Percentiles rank a stretch among this genome's conserved stretches.
phyloP scores from a whole-genome alignment of 441 rosid species.

The Gossypium trilobum region DNA sequence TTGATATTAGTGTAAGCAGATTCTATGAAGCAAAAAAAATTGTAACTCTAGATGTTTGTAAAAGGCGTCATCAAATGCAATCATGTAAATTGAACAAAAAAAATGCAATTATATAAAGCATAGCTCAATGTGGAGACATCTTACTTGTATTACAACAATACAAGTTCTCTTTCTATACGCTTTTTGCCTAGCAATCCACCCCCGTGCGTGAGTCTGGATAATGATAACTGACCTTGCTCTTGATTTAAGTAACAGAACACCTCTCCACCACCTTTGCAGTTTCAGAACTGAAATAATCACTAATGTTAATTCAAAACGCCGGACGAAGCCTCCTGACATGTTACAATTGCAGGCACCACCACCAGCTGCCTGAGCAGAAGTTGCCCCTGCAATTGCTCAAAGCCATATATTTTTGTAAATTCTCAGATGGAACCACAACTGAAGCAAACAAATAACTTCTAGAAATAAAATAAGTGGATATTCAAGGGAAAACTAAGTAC shows the following conservation, averaged over 20 bases:
- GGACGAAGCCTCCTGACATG: conserved; percentile 20
- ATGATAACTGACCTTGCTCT: conserved; percentile 40
- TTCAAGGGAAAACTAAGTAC: conserved; percentile 30
- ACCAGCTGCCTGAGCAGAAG: conserved; percentile 20
- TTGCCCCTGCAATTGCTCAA: conserved; percentile 36
- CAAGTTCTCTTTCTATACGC: conserved; percentile 32
- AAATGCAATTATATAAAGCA: neutral
- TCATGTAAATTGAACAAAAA: neutral
- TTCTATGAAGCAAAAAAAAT: neutral
- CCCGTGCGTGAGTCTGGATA: conserved; percentile 55
- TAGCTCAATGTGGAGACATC: conserved; percentile 7
- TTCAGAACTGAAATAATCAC: conserved; percentile 31
- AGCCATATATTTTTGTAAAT: conserved; percentile 3
- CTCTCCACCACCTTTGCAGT: conserved; percentile 88
- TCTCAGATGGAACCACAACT: neutral
- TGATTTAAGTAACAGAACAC: conserved; percentile 31
- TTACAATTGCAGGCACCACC: conserved; percentile 12
- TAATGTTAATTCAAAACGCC: conserved; percentile 26
- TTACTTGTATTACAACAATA: conserved; percentile 60
- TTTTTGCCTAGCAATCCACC: conserved; percentile 47
- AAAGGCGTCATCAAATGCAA: neutral
- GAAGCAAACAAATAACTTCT: neutral
- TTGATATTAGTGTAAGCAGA: neutral
- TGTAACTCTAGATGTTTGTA: neutral
- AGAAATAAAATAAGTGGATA: neutral